phyloP scores from a whole-genome alignment of 306 rosid genomes.

The Astragalus glycyphyllos region DNA sequence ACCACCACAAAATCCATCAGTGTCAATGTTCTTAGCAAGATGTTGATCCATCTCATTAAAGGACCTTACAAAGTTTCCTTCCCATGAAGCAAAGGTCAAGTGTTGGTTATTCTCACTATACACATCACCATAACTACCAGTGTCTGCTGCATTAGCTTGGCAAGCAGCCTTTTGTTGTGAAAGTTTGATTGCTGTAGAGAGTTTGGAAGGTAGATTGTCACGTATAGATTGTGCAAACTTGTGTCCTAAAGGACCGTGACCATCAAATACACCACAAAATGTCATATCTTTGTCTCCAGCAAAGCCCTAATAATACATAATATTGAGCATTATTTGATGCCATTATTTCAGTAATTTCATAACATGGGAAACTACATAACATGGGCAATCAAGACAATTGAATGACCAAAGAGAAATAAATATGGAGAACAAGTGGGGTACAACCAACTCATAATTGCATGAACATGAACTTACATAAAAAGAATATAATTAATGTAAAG shows the following conservation, averaged over 20 bases:
- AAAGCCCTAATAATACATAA: slow-evolving; percentile 54
- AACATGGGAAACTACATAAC: not conserved
- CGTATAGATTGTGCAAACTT: slow-evolving; percentile 61
- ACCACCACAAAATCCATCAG: slow-evolving; percentile 69
- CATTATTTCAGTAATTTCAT: not conserved
- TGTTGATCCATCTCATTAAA: slow-evolving; percentile 69
- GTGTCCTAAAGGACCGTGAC: slow-evolving; percentile 94
- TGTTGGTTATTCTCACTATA: slow-evolving; percentile 8
- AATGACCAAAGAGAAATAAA: not conserved
- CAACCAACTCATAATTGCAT: slow-evolving; percentile 4
- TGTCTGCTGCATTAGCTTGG: not conserved
- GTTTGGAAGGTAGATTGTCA: slow-evolving; percentile 70
- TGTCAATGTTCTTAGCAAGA: slow-evolving; percentile 51
- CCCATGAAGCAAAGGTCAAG: slow-evolving; percentile 66
- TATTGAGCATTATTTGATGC: slow-evolving; percentile 5
- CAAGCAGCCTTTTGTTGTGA: slow-evolving; percentile 40
- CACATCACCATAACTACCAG: not conserved
- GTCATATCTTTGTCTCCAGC: slow-evolving; percentile 56
- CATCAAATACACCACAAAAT: slow-evolving; percentile 95
- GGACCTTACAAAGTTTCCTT: slow-evolving; percentile 55
- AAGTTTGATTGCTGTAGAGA: slow-evolving; percentile 59
- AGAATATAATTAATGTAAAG: not conserved
- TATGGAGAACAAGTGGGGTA: no score
- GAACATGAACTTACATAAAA: not conserved
- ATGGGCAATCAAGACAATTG: not conserved